Evolutionary conservation across 306 rosid species (phyloP), one percentile per base, ranked within the genome.

Genomic region (Biancaea sappan): DNA sequence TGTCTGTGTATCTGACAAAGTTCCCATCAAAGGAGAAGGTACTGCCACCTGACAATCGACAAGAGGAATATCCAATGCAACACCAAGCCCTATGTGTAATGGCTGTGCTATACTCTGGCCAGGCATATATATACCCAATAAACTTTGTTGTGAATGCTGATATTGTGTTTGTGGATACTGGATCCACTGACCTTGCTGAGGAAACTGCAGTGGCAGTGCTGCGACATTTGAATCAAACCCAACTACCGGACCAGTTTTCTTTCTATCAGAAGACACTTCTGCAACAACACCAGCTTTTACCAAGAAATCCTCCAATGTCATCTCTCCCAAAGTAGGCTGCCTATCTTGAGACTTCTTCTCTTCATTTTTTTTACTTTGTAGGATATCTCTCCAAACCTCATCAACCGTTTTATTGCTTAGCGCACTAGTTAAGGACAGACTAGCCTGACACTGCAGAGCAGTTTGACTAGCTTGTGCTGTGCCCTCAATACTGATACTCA

Each of bases 301-400:
- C 83, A 93, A 83, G 88, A 93, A 93, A 77, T 91, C 97, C 77
- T 91, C 98, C 69, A 93, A 87, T 6, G 98, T 93, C 96, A 93
- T 91, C 90, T 93, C 98, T 26, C 98, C 98, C 57, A 91, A 72
- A 46, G 97, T 91, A 47, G 91, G 84, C 10, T 82, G 96, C 54
- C 92, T 80, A 44, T 84, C 97, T 44, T 69, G 90, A 22, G 86
- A 61, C 47, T 74, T 86, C 88, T 77, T 82, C 70, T 84, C 86
- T 51, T 71, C 81, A 1, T 35, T 58, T 29, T 80, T 77, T 79
- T 91, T 91, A 57, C 80, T 77, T 80, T 84, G 92, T 48, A 86
- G 97, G 77, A 93, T 93, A 62, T 93, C 97, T 77, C 83, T 86
- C 98, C 98, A 93, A 63, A 93, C 98, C 86, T 93, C 98, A 73